phyloP scores from a whole-genome alignment of 164 flowering plant genomes.

The Umbilicus rupestris region DNA sequence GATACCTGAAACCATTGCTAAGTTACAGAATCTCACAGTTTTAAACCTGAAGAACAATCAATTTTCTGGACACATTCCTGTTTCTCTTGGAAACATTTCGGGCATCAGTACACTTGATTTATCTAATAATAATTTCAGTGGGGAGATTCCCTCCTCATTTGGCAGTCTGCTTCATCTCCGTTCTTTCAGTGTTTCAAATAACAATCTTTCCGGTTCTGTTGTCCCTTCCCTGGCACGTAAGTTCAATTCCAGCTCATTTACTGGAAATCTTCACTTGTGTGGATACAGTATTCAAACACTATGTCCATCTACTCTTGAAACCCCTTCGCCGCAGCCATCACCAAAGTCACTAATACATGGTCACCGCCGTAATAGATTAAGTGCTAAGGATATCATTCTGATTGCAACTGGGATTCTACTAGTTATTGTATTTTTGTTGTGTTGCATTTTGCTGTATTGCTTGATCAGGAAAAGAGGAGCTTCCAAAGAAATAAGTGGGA shows the following conservation, averaged over 20 bases:
- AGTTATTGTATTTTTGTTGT: constrained; percentile 38
- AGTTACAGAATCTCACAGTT: constrained; percentile 32
- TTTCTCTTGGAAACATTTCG: constrained; percentile 39
- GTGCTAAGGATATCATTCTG: constrained; percentile 64
- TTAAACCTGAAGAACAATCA: constrained; percentile 41
- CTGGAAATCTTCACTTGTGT: constrained; percentile 77
- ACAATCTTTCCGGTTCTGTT: constrained; percentile 80
- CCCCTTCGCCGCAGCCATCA: constrained; percentile 21
- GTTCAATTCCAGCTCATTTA: constrained; percentile 78
- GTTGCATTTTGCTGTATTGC: constrained; percentile 59
- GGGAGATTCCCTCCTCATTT: constrained; percentile 48
- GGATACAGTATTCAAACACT: constrained; percentile 54
- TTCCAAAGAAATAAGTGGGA: constrained; percentile 19
- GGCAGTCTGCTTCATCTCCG: constrained; percentile 38
- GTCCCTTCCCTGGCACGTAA: constrained; percentile 41
- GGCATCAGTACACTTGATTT: constrained; percentile 46
- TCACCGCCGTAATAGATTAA: constrained; percentile 26
- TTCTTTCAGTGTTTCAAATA: constrained; percentile 73
- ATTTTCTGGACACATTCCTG: constrained; percentile 50
- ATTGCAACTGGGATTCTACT: constrained; percentile 63
- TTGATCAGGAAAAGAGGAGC: constrained; percentile 47
- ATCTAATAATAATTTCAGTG: constrained; percentile 39
- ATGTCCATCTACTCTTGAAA: constrained; percentile 36
- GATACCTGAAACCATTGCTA: constrained; percentile 31
- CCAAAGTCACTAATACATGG: constrained; percentile 9